These are phyloP conservation scores for Phialocephala sp. DNA, from an alignment of 2,329 filamentous ascomycete species.

Conservation along the genomic window DNA sequence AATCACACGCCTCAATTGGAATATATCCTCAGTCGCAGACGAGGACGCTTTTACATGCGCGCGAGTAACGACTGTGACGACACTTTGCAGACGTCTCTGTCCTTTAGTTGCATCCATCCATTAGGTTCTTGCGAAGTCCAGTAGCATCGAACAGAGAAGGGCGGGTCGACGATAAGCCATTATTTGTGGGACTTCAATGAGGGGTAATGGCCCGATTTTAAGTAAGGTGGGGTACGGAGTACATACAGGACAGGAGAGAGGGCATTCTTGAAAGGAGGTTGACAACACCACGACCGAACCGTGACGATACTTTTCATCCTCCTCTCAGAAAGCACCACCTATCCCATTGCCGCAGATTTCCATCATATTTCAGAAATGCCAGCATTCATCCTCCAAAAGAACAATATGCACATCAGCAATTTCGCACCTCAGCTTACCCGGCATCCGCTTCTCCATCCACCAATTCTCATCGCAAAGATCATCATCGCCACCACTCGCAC, in stretches of 20 bases:
- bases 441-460: slow-evolving; percentile 1
- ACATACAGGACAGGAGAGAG: neutral
- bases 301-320: slow-evolving; percentile 20
- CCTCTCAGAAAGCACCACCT: slow-evolving; percentile 1
- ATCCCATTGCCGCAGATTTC: slow-evolving; percentile 9
- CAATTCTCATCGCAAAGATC: slow-evolving; percentile 5
- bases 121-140: neutral
- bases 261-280: neutral
- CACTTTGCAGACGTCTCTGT: slow-evolving; percentile 10
- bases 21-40: slow-evolving; percentile 2
- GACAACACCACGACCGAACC: slow-evolving; percentile 26
- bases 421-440: slow-evolving; percentile 3
- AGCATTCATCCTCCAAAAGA: slow-evolving; percentile 6
- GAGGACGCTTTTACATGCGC: slow-evolving; percentile 11
- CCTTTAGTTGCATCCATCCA: neutral
- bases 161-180: neutral
- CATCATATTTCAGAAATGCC: slow-evolving; percentile 25
- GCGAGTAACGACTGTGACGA: slow-evolving; percentile 21
- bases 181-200: slow-evolving; percentile 21
- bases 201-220: slow-evolving; percentile 19
- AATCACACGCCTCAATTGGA: slow-evolving; percentile 13
- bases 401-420: slow-evolving; percentile 12
- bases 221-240: slow-evolving; percentile 1
- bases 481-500: slow-evolving; percentile 18
- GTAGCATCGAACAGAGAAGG: neutral